These are phyloP conservation scores for Rosa persica DNA, from an alignment of 306 rosid species.

Conservation along the genomic window DNA sequence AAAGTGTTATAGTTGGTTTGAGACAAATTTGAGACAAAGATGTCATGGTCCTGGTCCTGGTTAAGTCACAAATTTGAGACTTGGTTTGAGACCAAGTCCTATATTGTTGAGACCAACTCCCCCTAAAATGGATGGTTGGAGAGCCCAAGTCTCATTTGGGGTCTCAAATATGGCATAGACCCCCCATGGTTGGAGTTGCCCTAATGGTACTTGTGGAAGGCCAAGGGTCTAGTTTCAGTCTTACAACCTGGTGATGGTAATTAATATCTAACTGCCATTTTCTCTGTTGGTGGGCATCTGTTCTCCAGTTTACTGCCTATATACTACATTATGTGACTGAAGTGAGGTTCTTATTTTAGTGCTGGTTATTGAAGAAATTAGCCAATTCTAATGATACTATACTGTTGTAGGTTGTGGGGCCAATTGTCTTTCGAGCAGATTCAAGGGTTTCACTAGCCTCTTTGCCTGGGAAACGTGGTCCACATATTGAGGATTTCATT, in stretches of 20 bases:
- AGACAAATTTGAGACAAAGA: too few relatives aligned
- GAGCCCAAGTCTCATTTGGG: too few relatives aligned
- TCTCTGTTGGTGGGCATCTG: background rate
- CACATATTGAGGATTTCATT: conserved; percentile 69
- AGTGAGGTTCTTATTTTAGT: background rate
- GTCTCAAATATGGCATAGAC: too few relatives aligned
- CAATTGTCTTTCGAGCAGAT: conserved; percentile 69
- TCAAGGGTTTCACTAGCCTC: conserved; percentile 53
- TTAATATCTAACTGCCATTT: background rate
- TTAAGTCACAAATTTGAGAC: too few relatives aligned
- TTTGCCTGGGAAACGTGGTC: conserved; percentile 38
- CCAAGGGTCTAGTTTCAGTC: background rate
- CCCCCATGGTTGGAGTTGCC: too few relatives aligned
- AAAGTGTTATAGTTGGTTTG: background rate
- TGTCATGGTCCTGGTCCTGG: too few relatives aligned
- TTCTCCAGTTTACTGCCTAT: background rate
- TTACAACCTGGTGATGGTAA: background rate
- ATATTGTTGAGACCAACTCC: too few relatives aligned
- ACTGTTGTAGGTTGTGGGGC: conserved; percentile 63
- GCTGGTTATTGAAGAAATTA: background rate
- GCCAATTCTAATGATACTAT: background rate
- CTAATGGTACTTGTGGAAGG: background rate
- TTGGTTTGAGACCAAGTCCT: too few relatives aligned
- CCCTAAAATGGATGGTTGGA: too few relatives aligned
- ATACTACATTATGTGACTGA: background rate